Conservation (phyloP, 495 filamentous ascomycete genomes). For the Mycothermus thermophilus region DNA sequence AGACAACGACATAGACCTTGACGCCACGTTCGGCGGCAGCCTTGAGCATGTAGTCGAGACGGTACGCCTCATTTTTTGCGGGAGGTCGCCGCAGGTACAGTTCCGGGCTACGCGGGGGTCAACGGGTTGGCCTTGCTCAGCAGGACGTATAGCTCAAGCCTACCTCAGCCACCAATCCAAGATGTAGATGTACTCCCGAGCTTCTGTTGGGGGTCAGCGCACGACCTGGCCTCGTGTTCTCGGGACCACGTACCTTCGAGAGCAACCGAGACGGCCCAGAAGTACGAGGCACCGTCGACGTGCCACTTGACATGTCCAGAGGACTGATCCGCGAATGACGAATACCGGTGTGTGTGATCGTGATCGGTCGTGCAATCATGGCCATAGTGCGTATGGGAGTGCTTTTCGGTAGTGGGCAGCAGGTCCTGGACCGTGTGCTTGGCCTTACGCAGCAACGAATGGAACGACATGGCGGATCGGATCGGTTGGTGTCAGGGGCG, state of each 20-base stretch:
- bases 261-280: constrained; percentile 76
- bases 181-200: constrained; percentile 78
- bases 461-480: constrained; percentile 11
- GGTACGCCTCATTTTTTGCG: constrained; percentile 66
- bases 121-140: constrained; percentile 1
- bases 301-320: constrained; percentile 90
- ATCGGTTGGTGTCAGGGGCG: too few species aligned
- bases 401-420: constrained; percentile 20
- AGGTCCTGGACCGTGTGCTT: constrained; percentile 16
- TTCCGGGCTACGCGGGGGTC: constrained; percentile 42
- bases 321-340: constrained; percentile 77
- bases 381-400: constrained; percentile 28
- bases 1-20: constrained; percentile 78
- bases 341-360: constrained; percentile 49
- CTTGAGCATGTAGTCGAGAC: constrained; percentile 77
- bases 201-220: constrained; percentile 33
- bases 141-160: too few species aligned
- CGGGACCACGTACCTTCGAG: constrained; percentile 41
- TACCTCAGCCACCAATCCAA: constrained; percentile 81
- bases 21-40: constrained; percentile 82
- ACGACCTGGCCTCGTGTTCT: neutral
- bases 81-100: constrained; percentile 82
- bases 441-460: constrained; percentile 9
- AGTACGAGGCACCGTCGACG: constrained; percentile 84
- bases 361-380: constrained; percentile 19